These are phyloP conservation scores for Ophiostoma novo-ulmi DNA, from an alignment of 2,329 filamentous ascomycete species.

Conservation along the genomic window DNA sequence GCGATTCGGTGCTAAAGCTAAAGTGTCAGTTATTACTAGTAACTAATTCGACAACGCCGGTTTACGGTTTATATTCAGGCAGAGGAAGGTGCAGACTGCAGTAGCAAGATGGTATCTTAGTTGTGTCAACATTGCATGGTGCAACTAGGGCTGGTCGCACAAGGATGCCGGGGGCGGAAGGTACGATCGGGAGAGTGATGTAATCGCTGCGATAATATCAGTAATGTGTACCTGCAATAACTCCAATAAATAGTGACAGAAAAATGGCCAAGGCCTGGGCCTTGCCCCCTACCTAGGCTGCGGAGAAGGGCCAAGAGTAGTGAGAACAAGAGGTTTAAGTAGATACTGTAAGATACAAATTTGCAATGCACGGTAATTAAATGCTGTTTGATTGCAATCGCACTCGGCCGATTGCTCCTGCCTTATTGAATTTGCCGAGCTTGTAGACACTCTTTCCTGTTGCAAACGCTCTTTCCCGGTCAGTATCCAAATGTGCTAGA, in stretches of 20 bases:
- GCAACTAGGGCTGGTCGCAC: not conserved
- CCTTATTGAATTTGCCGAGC: too few species aligned
- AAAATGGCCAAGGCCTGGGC: slow-evolving; percentile 3
- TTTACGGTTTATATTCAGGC: too few species aligned
- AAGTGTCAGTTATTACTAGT: not conserved
- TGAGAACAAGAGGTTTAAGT: not conserved
- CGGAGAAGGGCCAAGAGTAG: slow-evolving; percentile 5
- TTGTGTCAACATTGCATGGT: not conserved
- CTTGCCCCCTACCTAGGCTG: not conserved
- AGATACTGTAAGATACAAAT: not conserved
- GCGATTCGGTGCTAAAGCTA: not conserved
- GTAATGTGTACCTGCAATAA: not conserved
- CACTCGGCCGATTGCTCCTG: not conserved
- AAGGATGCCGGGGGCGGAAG: not conserved
- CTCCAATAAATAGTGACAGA: not conserved
- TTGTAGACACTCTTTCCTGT: too few species aligned
- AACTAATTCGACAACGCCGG: too few species aligned
- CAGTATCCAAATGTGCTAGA: too few species aligned
- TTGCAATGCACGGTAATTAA: not conserved
- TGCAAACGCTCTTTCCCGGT: too few species aligned
- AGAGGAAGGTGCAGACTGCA: too few species aligned
- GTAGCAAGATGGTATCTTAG: not conserved
- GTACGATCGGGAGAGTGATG: not conserved
- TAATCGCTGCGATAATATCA: not conserved
- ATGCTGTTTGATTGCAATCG: not conserved